Evolutionary conservation across 2,329 filamentous ascomycete genomes (phyloP).

Genomic region (Penicillium olsonii): DNA sequence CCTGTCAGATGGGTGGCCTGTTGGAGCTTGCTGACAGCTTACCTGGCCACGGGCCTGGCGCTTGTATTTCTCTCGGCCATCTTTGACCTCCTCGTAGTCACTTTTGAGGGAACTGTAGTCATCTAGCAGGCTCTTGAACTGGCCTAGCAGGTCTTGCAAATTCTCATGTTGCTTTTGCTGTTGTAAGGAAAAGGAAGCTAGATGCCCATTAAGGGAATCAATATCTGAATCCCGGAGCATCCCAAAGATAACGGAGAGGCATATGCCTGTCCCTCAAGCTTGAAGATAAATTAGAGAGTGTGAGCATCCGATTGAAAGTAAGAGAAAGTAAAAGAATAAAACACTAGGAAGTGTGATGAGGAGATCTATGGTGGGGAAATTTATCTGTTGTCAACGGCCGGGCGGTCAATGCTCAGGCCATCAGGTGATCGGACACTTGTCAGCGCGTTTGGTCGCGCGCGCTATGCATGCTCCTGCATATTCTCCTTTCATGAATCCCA

Average conservation of each 20-base stretch:
- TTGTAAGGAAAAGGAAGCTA: conserved; percentile 21
- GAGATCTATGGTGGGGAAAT: conserved; percentile 12
- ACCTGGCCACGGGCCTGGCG: conserved; percentile 51
- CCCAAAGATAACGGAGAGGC: conserved; percentile 19
- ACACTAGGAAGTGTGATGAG: not conserved
- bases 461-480: not conserved
- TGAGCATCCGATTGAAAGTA: conserved; percentile 13
- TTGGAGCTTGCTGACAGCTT: conserved; percentile 6
- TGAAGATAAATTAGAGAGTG: not conserved
- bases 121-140: conserved; percentile 51
- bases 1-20: conserved; percentile 7
- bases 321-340: not conserved
- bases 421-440: conserved; percentile 3
- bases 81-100: conserved; percentile 60
- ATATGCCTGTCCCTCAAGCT: conserved; percentile 21
- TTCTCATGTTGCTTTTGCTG: conserved; percentile 33
- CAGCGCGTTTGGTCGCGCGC: not conserved
- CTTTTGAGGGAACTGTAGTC: conserved; percentile 58
- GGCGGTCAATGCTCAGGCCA: conserved; percentile 5
- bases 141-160: conserved; percentile 36
- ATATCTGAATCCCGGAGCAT: conserved; percentile 28
- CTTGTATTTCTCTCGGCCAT: conserved; percentile 58
- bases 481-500: too few relatives aligned
- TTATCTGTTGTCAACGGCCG: conserved; percentile 6
- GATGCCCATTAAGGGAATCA: conserved; percentile 24